Base-by-base conservation (phyloP, 345 rosid genomes). In the Geranium brycei region DNA sequence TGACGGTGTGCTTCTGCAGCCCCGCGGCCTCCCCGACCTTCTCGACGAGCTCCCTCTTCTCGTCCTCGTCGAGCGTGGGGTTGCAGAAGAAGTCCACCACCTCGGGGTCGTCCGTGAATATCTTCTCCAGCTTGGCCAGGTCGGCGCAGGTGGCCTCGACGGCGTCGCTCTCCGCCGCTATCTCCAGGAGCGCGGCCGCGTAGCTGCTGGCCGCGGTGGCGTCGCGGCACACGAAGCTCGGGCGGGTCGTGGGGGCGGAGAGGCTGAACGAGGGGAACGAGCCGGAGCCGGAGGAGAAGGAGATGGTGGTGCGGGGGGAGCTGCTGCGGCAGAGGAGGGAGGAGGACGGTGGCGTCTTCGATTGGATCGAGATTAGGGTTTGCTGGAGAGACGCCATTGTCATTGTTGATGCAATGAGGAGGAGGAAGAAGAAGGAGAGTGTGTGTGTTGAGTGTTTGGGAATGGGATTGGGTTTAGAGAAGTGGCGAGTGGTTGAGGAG, bases 111-210 rank as follows among this genome's bases (percentile, higher is more conserved):
- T 7, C 41, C 2, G 83, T 65, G 83, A 92, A 92, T n/a, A 87
- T 31, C 12, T 77, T 72, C 17, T 87, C 96, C 60, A 89, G 71
- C 73, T 86, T 89, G 41, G 87, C 95, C 7, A 89, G 61, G 81
- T 89, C 98, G 7, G 86, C 70, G 73, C 79, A 55, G 76, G 95
- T 92, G 28, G 79, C 15, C 1, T 89, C 93, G 14, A 92, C 78
- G 8, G 86, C 72, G 61, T 80, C 68, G 83, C 78, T 87, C 32
- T 83, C 66, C 53, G 73, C 78, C 47, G 98, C 96, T 2, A 89
- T 71, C 60, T 89, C 96, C 17, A 85, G 89, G 0, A 92, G 73
- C 1, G 96, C 96, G 18, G 72, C 32, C n/a, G 95, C 96, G 82
- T 89, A 92, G 72, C 85, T 89, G 31, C 75, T 61, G 2, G 93